Conservation (phyloP, 176 grass and related monocot species). For the Microstegium vimineum region DNA sequence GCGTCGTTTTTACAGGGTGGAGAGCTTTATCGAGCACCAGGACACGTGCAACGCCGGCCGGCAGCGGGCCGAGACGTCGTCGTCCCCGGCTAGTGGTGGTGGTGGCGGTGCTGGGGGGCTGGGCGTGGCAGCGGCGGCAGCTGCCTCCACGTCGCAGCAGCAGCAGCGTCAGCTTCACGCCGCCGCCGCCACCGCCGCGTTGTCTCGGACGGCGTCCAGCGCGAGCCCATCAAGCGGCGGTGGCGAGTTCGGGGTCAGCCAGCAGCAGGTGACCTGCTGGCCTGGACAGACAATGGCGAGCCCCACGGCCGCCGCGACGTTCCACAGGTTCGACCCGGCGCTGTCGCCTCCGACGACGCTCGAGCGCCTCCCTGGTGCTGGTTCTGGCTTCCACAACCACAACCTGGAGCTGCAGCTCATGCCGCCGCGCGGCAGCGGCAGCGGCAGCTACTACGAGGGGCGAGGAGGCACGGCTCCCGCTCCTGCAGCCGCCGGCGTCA, state of each 20-base stretch:
- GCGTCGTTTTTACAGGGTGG: slow-evolving; percentile 60
- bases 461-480: not conserved
- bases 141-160: slow-evolving; percentile 2
- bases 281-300: slow-evolving; percentile 13
- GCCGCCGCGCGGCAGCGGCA: slow-evolving; percentile 38
- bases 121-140: not conserved
- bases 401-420: slow-evolving; percentile 76
- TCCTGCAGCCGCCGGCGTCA: not conserved
- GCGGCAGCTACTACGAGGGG: not conserved
- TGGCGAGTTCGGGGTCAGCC: slow-evolving; percentile 36
- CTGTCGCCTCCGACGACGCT: no score
- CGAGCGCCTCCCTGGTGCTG: not conserved
- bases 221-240: slow-evolving; percentile 54
- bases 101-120: not conserved
- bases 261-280: slow-evolving; percentile 30
- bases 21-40: slow-evolving; percentile 98
- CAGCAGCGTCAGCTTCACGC: not conserved
- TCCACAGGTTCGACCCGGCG: slow-evolving; percentile 8
- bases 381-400: not conserved
- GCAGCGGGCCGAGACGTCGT: slow-evolving; percentile 6
- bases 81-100: not conserved
- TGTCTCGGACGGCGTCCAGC: slow-evolving; percentile 47
- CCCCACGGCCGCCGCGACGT: not conserved
- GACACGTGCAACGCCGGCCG: slow-evolving; percentile 60
- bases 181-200: not conserved